Conservation (phyloP, 2,329 filamentous ascomycete genomes). For the Boeremia lycopersici region DNA sequence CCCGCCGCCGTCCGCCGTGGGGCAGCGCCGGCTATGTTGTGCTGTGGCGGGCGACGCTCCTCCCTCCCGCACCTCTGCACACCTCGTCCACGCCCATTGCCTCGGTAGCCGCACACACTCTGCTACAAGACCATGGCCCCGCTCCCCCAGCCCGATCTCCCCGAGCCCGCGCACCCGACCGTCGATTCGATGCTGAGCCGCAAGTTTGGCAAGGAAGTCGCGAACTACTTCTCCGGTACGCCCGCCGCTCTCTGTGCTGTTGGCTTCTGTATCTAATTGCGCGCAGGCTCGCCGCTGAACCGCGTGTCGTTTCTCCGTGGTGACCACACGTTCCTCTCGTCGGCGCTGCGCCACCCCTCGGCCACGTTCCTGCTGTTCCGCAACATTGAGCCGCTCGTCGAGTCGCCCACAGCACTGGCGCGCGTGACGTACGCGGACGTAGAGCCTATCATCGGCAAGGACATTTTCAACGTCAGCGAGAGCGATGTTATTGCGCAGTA, state of each 20-base stretch:
- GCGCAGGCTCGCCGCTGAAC: constrained; percentile 72
- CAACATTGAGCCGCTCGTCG: constrained; percentile 75
- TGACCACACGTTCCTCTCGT: constrained; percentile 71
- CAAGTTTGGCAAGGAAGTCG: constrained; percentile 78
- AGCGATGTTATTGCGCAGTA: constrained; percentile 74
- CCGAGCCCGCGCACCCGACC: constrained; percentile 63
- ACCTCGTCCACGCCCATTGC: not conserved
- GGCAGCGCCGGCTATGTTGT: constrained; percentile 14
- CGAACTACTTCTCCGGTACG: constrained; percentile 77
- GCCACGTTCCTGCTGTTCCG: constrained; percentile 80
- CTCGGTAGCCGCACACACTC: not conserved
- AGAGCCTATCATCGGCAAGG: constrained; percentile 69
- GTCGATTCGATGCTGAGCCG: constrained; percentile 73
- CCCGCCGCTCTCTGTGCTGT: not conserved
- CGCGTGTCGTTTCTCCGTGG: constrained; percentile 77
- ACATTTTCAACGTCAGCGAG: constrained; percentile 74
- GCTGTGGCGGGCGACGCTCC: not conserved
- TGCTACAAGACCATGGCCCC: constrained; percentile 35
- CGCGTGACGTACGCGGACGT: constrained; percentile 74
- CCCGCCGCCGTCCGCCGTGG: constrained; percentile 19
- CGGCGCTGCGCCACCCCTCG: constrained; percentile 68
- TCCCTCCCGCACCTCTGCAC: not conserved
- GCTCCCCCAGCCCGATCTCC: constrained; percentile 55
- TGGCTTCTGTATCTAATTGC: not conserved
- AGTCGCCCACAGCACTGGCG: constrained; percentile 65